Percentiles rank a stretch among this genome's conserved stretches.
phyloP scores from a whole-genome alignment of 176 grass and related monocot genomes.

The Carex pumila region DNA sequence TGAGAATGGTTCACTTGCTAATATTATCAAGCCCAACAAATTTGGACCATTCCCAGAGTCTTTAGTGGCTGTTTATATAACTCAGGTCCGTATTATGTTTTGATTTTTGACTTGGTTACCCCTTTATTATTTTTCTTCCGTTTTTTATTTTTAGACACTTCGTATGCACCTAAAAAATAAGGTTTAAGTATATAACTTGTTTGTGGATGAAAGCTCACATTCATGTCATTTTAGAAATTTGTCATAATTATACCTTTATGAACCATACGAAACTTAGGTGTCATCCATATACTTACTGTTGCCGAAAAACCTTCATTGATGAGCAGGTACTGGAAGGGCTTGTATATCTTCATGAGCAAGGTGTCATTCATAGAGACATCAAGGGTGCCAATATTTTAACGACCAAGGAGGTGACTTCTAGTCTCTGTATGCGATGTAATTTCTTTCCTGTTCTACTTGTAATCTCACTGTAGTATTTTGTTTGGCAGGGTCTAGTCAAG shows the following conservation, averaged over 20 bases:
- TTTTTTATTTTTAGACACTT: background rate
- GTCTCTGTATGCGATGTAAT: constrained; percentile 13
- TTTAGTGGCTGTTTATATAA: constrained; percentile 89
- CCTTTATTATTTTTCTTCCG: background rate
- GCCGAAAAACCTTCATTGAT: background rate
- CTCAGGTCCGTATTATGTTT: constrained; percentile 58
- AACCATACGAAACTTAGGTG: background rate
- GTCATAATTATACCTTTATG: background rate
- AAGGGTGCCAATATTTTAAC: constrained; percentile 99
- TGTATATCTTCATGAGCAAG: constrained; percentile 98
- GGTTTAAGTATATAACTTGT: background rate
- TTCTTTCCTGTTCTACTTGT: constrained; percentile 22
- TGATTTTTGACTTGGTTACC: background rate
- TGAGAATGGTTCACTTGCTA: constrained; percentile 97
- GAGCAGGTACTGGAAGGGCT: constrained; percentile 88
- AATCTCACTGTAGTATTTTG: constrained; percentile 4
- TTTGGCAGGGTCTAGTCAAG: constrained; percentile 82
- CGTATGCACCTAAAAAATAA: background rate
- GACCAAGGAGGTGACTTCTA: constrained; percentile 79
- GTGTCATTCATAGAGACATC: constrained; percentile 99
- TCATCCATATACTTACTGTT: background rate
- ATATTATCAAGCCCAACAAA: constrained; percentile 99
- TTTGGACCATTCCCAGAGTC: constrained; percentile 98
- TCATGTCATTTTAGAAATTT: background rate
- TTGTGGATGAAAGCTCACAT: background rate